Base-by-base conservation (phyloP, 2,329 filamentous ascomycete genomes). In the Pseudogymnoascus sp. region DNA sequence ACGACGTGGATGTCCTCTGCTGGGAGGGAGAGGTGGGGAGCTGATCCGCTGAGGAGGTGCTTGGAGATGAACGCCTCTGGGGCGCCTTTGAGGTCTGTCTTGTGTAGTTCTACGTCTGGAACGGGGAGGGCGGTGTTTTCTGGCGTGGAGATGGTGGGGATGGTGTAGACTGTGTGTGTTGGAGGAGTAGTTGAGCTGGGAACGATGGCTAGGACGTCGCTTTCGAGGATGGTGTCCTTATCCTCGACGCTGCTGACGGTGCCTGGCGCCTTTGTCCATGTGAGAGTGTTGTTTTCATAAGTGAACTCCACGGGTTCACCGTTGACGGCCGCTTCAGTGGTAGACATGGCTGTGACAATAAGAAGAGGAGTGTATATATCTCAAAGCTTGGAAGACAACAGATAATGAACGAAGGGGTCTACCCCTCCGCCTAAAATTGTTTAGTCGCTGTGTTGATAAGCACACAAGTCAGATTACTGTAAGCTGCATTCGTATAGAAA, bases 1-100 rank as follows among this genome's bases (percentile, higher is more conserved):
- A 93, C 73, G 16, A 91, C 78, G 68, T 90, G 81, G n/a, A 87
- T 66, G 6, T 73, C 65, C 1, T 60, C 54, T 29, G 42, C 42
- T 6, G 42, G 42, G 12, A 47, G 42, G 12, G 42, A 26, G 42
- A 47, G 21, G 12, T 47, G 42, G 18, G 42, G 42, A 16, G 14
- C 12, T 7, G 21, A 2, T 5, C 2, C 5, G 21, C 42, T n/a
- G 42, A 26, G 21, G 42, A 47, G 42, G 21, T 47, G 21, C 0
- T 2, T 1, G 42, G 21, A n/a, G 21, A 47, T 47, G 21, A 47
- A 47, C 0, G 42, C 1, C 6, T 14, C 5, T 47, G 42, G 42
- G 8, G 42, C 42, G 6, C 42, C 18, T 5, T 0, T 3, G 42
- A 47, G 42, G 5, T 3, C 1, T 2, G 42, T 47, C 21, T 26